Conservation (phyloP, 495 filamentous ascomycete genomes). For the Trichoderma orchidacearum region DNA sequence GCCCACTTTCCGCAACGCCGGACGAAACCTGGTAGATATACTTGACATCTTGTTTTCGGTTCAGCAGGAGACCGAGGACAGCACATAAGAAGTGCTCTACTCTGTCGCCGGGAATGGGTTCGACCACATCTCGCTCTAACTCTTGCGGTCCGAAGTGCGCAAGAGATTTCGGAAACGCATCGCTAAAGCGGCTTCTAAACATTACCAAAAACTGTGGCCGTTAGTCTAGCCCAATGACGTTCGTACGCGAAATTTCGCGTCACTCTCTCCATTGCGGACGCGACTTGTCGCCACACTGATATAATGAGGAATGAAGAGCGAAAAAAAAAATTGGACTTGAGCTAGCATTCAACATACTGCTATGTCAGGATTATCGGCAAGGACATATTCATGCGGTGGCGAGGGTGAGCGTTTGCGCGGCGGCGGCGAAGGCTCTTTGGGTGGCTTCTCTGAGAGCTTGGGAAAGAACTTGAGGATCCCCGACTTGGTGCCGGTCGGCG, state of each 20-base stretch:
- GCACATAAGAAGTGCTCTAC: slow-evolving; percentile 84
- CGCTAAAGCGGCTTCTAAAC: slow-evolving; percentile 88
- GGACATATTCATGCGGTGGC: slow-evolving; percentile 75
- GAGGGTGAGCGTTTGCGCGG: slow-evolving; percentile 65
- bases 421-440: slow-evolving; percentile 44
- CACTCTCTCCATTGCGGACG: slow-evolving; percentile 6
- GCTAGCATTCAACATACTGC: slow-evolving; percentile 47
- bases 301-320: background rate
- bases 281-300: slow-evolving; percentile 11
- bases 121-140: slow-evolving; percentile 73
- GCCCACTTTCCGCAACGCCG: slow-evolving; percentile 1
- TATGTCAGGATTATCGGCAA: slow-evolving; percentile 80
- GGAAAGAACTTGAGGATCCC: slow-evolving; percentile 45
- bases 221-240: slow-evolving; percentile 12
- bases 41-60: slow-evolving; percentile 97
- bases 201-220: slow-evolving; percentile 78
- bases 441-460: slow-evolving; percentile 27
- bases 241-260: slow-evolving; percentile 26
- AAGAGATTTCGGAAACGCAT: slow-evolving; percentile 74
- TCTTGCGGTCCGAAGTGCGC: slow-evolving; percentile 89
- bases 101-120: slow-evolving; percentile 63
- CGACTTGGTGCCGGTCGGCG: background rate
- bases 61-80: slow-evolving; percentile 73
- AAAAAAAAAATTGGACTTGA: background rate
- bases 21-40: slow-evolving; percentile 37